These are phyloP conservation scores for Backusella westeae DNA, from an alignment of 192 early-diverging fungal species.

Conservation along the genomic window DNA sequence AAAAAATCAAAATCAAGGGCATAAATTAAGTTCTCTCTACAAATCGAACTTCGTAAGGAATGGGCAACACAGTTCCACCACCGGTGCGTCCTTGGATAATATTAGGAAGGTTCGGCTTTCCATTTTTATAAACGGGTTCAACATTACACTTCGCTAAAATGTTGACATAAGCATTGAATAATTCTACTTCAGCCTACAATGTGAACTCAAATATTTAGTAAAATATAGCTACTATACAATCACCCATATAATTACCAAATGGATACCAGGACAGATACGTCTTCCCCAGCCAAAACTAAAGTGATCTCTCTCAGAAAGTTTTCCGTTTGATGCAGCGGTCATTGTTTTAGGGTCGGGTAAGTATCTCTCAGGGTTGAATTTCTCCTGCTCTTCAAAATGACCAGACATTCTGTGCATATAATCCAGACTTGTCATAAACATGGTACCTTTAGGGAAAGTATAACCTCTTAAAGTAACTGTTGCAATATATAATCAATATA, in stretches of 20 bases:
- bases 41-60: neutral
- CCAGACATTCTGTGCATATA: slow-evolving; percentile 41
- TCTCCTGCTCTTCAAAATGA: slow-evolving; percentile 41
- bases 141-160: slow-evolving; percentile 7
- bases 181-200: slow-evolving; percentile 4
- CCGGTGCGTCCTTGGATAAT: neutral
- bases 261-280: neutral
- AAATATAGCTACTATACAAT: neutral
- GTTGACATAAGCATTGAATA: slow-evolving; percentile 1
- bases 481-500: neutral
- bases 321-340: slow-evolving; percentile 15
- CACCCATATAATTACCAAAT: neutral
- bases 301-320: slow-evolving; percentile 9
- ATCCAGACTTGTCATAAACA: slow-evolving; percentile 45
- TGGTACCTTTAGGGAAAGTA: slow-evolving; percentile 45
- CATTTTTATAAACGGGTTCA: neutral
- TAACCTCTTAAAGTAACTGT: slow-evolving; percentile 30
- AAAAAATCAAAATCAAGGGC: neutral
- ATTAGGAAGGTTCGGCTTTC: neutral
- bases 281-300: slow-evolving; percentile 21
- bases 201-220: neutral
- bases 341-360: neutral
- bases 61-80: neutral
- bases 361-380: slow-evolving; percentile 47
- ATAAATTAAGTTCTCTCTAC: neutral